These are phyloP conservation scores for Mucor plumbeus DNA, from an alignment of 371 early-diverging fungal genomes.

Conservation along the genomic window DNA sequence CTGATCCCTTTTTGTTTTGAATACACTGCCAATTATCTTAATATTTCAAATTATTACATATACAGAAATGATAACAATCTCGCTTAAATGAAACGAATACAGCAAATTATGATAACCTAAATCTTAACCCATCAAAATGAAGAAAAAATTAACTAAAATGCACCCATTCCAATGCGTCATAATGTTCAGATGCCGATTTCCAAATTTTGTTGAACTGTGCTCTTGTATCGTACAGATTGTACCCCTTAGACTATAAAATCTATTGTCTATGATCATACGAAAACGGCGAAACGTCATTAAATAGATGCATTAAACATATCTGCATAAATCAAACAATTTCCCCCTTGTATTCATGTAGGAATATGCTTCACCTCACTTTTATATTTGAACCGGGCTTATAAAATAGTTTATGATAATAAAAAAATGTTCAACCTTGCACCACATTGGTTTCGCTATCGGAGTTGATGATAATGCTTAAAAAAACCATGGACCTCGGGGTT, in stretches of 20 bases:
- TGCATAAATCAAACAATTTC: neutral
- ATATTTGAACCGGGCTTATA: neutral
- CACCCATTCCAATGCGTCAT: conserved; percentile 8
- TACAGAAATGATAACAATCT: neutral
- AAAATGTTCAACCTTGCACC: conserved; percentile 2
- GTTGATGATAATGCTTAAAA: neutral
- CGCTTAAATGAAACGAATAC: neutral
- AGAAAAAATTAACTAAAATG: conserved; percentile 4
- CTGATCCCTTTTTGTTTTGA: neutral
- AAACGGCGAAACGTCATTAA: neutral
- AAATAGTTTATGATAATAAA: neutral
- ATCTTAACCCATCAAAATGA: conserved; percentile 1
- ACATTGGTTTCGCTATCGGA: conserved; percentile 4
- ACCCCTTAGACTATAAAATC: neutral
- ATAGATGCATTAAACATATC: neutral
- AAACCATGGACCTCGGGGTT: neutral
- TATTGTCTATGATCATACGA: neutral
- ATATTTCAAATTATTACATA: neutral
- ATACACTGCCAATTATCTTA: neutral
- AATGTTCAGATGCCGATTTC: conserved; percentile 1
- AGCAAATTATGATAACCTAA: neutral
- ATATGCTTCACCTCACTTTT: neutral
- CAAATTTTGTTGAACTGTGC: neutral
- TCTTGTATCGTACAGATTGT: neutral
- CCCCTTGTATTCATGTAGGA: neutral